Evolutionary conservation across 257 asterid genomes (phyloP), one percentile per base, ranked within the genome.

Genomic region (Solanum tacnaense): DNA sequence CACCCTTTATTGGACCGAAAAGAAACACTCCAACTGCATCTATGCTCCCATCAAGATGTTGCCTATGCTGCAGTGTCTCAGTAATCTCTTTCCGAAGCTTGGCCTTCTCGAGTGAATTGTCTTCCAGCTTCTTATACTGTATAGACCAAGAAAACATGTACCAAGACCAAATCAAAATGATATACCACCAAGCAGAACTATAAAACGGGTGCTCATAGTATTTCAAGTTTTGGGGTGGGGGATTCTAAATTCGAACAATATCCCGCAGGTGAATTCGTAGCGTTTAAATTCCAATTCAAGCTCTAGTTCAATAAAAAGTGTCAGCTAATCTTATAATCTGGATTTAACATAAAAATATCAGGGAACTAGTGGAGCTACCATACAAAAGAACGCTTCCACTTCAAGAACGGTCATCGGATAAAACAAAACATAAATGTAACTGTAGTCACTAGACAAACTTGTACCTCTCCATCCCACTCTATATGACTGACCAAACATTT

Each of bases 1-100:
- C 86, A 8, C 94, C 92, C 72, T 89, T 91, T n/a, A 79, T 92
- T 0, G 94, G 94, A 10, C 99, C 98, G 12, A 97, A 97, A 74
- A 97, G 84, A 78, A 93, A 27, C 31, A 90, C 13, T 21, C 97
- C 98, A 4, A 96, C 90, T 20, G 88, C 81, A 34, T 92, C 91
- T 20, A 97, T 39, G 92, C 95, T 96, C 21, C 89, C 90, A 29
- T 97, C 99, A 60, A 97, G 36, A 87, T 90, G 98, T 35, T 90
- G 83, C 87, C 99, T 91, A 81, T 95, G 95, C 79, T 68, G 83
- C 89, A 94, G 91, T 4, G 89, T 92, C 32, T 91, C 94, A 1
- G 92, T 90, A 7, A 96, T 92, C 90, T 86, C 81, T 92, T 95
- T 91, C 5, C 93, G 91, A 29, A 93, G 87, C 70, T 93, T 88